A percentile compares a stretch with the other conserved stretches of the same genome.
Evolutionary conservation across 441 rosid genomes (phyloP).

Genomic region (Theobroma grandiflorum): DNA sequence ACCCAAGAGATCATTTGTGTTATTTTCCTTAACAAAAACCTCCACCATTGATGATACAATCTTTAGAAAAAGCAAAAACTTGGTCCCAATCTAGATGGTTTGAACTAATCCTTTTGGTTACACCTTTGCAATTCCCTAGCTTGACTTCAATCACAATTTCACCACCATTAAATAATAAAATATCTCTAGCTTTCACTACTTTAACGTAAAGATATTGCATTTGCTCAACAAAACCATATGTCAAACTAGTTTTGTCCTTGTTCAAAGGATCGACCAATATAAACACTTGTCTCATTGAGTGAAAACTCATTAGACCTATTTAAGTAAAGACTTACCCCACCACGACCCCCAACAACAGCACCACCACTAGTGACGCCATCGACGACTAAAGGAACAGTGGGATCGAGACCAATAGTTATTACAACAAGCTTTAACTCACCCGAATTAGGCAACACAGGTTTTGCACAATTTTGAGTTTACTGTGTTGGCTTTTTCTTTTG

Average conservation of each 20-base stretch:
- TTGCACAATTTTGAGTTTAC: slow-evolving; percentile 44
- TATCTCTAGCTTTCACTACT: slow-evolving; percentile 53
- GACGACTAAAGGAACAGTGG: slow-evolving; percentile 29
- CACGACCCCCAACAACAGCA: slow-evolving; percentile 35
- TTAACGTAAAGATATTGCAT: slow-evolving; percentile 64
- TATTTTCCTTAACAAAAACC: slow-evolving; percentile 52
- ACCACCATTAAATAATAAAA: slow-evolving; percentile 37
- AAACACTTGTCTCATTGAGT: slow-evolving; percentile 57
- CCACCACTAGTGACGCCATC: slow-evolving; percentile 17
- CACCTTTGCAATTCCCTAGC: slow-evolving; percentile 57
- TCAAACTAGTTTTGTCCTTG: slow-evolving; percentile 59
- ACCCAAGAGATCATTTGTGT: slow-evolving; percentile 53
- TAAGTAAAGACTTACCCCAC: slow-evolving; percentile 33
- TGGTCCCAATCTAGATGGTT: slow-evolving; percentile 53
- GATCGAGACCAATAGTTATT: slow-evolving; percentile 49
- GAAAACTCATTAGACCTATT: slow-evolving; percentile 51
- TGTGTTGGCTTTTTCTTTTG: slow-evolving; percentile 42
- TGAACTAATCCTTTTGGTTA: slow-evolving; percentile 44
- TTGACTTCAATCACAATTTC: slow-evolving; percentile 58
- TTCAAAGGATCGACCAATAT: slow-evolving; percentile 44
- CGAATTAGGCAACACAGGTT: slow-evolving; percentile 53
- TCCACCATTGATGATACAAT: slow-evolving; percentile 56
- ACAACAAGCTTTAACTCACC: slow-evolving; percentile 63
- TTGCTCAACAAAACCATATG: slow-evolving; percentile 71
- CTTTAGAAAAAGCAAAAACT: slow-evolving; percentile 65